These are phyloP conservation scores for Periconia sp. DNA, from an alignment of 2,329 filamentous ascomycete genomes.

Conservation along the genomic window DNA sequence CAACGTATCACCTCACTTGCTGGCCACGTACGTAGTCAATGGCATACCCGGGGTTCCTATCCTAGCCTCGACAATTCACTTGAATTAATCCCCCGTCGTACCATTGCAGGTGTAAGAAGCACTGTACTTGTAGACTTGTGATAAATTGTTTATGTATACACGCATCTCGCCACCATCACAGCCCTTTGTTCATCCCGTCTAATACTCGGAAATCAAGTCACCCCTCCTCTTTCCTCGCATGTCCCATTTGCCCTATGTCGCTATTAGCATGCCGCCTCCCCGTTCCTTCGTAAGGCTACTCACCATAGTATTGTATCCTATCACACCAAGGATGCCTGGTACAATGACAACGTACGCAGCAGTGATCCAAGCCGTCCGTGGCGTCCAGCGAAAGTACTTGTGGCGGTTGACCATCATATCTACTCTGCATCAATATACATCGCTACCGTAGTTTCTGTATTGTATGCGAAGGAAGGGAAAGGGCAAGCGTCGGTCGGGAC, in stretches of 20 bases:
- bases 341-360: constrained; percentile 78
- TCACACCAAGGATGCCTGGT: constrained; percentile 71
- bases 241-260: constrained; percentile 78
- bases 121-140: too few species aligned
- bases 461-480: constrained; percentile 37
- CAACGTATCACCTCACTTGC: too few species aligned
- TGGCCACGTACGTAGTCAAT: too few species aligned
- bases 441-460: neutral
- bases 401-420: constrained; percentile 84
- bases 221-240: constrained; percentile 87
- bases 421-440: constrained; percentile 46
- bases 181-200: constrained; percentile 8
- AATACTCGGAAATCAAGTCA: constrained; percentile 84
- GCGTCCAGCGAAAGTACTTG: constrained; percentile 96
- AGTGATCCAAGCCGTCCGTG: constrained; percentile 78
- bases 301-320: constrained; percentile 85
- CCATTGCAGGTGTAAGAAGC: too few species aligned
- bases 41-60: too few species aligned
- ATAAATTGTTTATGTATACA: constrained; percentile 2
- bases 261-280: constrained; percentile 10
- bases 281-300: constrained; percentile 52
- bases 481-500: constrained; percentile 48
- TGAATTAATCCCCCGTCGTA: too few species aligned
- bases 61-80: too few species aligned
- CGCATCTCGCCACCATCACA: neutral